Percentiles rank a stretch among this genome's conserved stretches.
phyloP scores from a whole-genome alignment of 371 early-diverging fungal species.

The Nematocida sp. region DNA sequence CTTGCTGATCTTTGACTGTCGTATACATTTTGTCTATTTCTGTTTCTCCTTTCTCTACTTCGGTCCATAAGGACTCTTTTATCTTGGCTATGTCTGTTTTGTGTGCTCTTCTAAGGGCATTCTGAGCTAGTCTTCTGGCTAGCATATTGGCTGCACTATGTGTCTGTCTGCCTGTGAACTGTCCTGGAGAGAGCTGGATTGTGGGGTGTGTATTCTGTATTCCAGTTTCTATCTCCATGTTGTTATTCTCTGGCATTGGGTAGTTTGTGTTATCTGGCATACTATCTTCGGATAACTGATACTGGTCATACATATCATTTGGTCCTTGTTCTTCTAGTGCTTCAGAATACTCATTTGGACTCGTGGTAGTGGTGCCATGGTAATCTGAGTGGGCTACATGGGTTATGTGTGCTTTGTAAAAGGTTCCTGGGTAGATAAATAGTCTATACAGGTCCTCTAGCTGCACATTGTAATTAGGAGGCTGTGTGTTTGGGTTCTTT shows the following conservation, averaged over 20 bases:
- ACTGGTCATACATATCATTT: background rate
- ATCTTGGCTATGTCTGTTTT: constrained; percentile 40
- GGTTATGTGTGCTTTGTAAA: background rate
- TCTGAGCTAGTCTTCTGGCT: constrained; percentile 34
- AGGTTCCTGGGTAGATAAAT: constrained; percentile 45
- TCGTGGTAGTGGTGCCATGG: too few relatives aligned
- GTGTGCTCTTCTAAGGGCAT: constrained; percentile 31
- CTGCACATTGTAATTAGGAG: constrained; percentile 55
- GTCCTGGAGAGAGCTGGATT: too few relatives aligned
- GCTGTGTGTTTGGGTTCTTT: constrained; percentile 53
- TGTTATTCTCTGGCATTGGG: background rate
- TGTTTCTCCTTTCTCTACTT: constrained; percentile 33
- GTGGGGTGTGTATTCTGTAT: too few relatives aligned
- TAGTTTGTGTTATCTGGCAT: background rate
- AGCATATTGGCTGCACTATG: too few relatives aligned
- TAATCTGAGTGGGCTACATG: too few relatives aligned
- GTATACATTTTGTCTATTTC: constrained; percentile 35
- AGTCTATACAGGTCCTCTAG: constrained; percentile 58
- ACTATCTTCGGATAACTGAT: background rate
- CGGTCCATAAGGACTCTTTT: constrained; percentile 27
- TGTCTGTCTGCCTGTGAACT: too few relatives aligned
- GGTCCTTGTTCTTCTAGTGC: background rate
- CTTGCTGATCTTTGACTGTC: constrained; percentile 51
- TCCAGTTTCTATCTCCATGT: too few relatives aligned
- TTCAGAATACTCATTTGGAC: too few relatives aligned